Evolutionary conservation across 345 rosid species (phyloP).

Genomic region (Bruguiera sexangula): DNA sequence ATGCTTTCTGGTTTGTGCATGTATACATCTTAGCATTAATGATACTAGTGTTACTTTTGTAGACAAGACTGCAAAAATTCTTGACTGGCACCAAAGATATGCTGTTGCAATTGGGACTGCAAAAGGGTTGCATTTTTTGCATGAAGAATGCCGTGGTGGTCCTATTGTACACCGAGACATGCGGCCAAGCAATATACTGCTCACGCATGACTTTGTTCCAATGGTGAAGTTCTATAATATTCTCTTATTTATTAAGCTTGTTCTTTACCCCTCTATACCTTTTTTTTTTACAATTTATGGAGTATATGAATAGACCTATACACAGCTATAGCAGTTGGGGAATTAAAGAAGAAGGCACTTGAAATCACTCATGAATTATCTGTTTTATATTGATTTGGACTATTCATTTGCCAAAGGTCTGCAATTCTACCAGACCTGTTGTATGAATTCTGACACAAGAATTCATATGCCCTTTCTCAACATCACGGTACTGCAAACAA

Average conservation of each 20-base stretch:
- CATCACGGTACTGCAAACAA: neutral
- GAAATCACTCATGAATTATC: no score
- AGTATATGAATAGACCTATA: no score
- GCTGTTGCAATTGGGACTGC: constrained; percentile 58
- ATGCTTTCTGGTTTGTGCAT: no score
- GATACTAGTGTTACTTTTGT: neutral
- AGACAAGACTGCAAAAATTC: constrained; percentile 35
- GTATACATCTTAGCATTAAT: neutral
- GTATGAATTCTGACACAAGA: neutral
- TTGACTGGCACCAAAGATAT: constrained; percentile 59
- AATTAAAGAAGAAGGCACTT: no score
- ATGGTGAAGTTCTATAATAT: constrained; percentile 35
- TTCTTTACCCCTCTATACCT: neutral
- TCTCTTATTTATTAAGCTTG: neutral
- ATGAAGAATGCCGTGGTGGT: constrained; percentile 61
- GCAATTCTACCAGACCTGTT: neutral
- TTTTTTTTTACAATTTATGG: no score
- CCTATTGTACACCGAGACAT: constrained; percentile 58
- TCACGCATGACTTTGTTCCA: constrained; percentile 64
- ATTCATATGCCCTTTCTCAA: neutral
- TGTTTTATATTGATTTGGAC: no score
- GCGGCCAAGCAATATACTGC: constrained; percentile 60
- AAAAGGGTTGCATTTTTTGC: constrained; percentile 58
- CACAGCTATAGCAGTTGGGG: no score
- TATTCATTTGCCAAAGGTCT: neutral